Base-by-base conservation (phyloP, 2,329 filamentous ascomycete species). In the Pezicula carpinea region DNA sequence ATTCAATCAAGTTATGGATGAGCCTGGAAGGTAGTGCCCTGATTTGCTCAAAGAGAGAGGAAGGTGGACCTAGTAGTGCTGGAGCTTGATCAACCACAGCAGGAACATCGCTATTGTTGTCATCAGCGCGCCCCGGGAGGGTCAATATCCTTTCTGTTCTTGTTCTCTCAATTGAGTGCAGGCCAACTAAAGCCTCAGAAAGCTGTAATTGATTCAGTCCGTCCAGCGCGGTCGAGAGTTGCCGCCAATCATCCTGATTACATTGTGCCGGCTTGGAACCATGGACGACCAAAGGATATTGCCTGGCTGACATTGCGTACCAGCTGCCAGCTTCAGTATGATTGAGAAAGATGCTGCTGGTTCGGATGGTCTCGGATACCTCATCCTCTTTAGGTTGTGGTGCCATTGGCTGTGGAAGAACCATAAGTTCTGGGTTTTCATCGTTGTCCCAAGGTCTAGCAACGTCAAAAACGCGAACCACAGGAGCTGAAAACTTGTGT, bases 261-360 rank as follows among this genome's bases (percentile, higher is more conserved):
- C 75, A 81, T 44, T 73, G 66, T 15, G 63, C 63, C 70, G 69
- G 36, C 73, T 69, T 53, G 66, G 69, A 18, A 71, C 79, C 83
- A 44, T 89, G 80, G 18, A 91, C 85, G 22, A 96, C 89, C 8
- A 92, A 76, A 3, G 93, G 93, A 58, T 96, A 97, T 7, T 82
- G 82, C 34, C 75, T 77, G 48, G 95, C 92, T 1, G 92, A 96
- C 68, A 97, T 77, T 26, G 91, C 93, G 65, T 92, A 99, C 90
- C 92, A 97, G 51, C 87, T 87, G 23, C 91, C 92, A n/a, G 75
- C 73, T 47, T 87, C 80, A 2, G 91, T 96, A 56, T 85, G 85
- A 63, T 96, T 96, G 49, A 97, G 76, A 61, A 93, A 95, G 1
- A 96, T 82, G 47, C 80, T 82, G 51, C 78, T 76, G 53, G 75